Base-by-base conservation (phyloP, 257 asterid species). In the Capsicum baccatum region DNA sequence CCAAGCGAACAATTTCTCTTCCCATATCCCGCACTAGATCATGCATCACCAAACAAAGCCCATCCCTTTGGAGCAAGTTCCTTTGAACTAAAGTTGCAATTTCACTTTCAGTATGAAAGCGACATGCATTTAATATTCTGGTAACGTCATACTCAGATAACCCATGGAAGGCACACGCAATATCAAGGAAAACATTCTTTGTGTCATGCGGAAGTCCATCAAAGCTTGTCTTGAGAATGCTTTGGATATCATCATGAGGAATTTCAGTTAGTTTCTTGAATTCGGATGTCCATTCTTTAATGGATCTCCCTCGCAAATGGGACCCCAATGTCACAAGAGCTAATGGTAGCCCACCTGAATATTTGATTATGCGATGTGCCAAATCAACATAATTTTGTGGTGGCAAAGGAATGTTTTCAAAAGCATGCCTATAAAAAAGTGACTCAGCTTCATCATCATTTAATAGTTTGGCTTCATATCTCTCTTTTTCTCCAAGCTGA, bases 271-370 rank as follows among this genome's bases (percentile, higher is more conserved):
- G 14, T 19, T 19, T 60, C 3, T 60, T 1, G 6, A n/a, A 60
- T 8, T 60, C 67, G 0, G 3, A 8, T n/a, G 4, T 21, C 67
- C 68, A 60, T n/a, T n/a, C 14, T 60, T n/a, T 4, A 3, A 60
- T 4, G 8, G 67, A n/a, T 17, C 13, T 8, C 19, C 35, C 35
- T 17, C 2, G 66, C 33, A 60, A 60, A 60, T 60, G 66, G n/a
- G 66, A 60, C 12, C 67, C 71, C 59, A 59, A 80, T 80, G 19
- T 80, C 58, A 63, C 57, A 62, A 81, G 84, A 19, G 84, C 84
- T 81, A 81, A 81, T 44, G 76, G 84, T 35, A 81, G 78, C 42
- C 84, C 59, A 1, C 84, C 15, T 35, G 74, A 11, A 52, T 81
- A 81, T 35, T 37, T 11, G 44, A 81, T 26, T 37, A 81, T 37